Evolutionary conservation across 179 eudicot species (phyloP).

Genomic region (Spinacia oleracea): DNA sequence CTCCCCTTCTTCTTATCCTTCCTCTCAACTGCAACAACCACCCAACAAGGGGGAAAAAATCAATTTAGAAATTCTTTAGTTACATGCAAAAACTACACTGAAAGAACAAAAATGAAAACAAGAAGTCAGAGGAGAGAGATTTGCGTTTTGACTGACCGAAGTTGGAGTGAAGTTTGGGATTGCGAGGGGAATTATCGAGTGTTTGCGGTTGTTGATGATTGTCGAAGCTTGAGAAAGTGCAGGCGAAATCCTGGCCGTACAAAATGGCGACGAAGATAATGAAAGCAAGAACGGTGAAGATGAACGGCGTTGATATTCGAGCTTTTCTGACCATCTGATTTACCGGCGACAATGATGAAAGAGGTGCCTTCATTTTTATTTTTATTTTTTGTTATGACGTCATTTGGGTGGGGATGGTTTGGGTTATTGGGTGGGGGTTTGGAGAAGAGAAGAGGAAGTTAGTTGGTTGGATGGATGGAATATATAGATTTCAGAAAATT

Average conservation of each 20-base stretch:
- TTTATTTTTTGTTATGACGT: background rate
- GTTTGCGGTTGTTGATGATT: conserved; percentile 16
- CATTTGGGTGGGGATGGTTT: no score
- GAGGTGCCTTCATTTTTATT: conserved; percentile 26
- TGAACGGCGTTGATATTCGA: conserved; percentile 54
- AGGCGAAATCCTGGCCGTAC: conserved; percentile 66
- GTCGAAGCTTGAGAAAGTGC: conserved; percentile 45
- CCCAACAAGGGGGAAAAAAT: no score
- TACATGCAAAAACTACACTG: background rate
- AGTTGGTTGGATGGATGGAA: background rate
- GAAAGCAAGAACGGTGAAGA: conserved; percentile 68
- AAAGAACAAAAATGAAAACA: background rate
- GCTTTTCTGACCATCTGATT: conserved; percentile 40
- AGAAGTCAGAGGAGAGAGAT: background rate
- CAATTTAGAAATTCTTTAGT: background rate
- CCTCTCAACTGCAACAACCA: conserved; percentile 19
- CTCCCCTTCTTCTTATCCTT: conserved; percentile 36
- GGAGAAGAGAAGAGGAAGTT: background rate
- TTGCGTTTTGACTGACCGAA: conserved; percentile 29
- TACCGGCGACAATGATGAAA: conserved; percentile 20
- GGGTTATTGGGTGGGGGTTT: background rate
- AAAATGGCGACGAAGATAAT: conserved; percentile 64
- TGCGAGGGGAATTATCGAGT: conserved; percentile 5
- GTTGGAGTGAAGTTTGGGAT: conserved; percentile 19
- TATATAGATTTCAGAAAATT: background rate